phyloP scores from a whole-genome alignment of 129 eudicot genomes.

The Escallonia rubra region DNA sequence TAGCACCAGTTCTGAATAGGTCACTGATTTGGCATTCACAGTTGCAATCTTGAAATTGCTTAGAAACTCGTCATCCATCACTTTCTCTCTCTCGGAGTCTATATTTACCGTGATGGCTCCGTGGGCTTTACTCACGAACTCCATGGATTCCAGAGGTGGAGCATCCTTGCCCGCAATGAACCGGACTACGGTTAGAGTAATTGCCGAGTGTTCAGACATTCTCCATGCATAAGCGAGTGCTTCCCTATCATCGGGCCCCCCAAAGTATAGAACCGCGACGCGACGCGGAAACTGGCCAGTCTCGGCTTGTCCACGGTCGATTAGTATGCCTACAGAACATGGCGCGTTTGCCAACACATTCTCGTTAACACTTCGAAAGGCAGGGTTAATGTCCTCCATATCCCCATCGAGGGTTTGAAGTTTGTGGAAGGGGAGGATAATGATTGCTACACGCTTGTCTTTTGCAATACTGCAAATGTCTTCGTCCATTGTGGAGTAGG shows the following conservation, averaged over 20 bases:
- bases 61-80: neutral
- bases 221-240: conserved; percentile 35
- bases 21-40: neutral
- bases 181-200: conserved; percentile 6
- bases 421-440: conserved; percentile 39
- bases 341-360: conserved; percentile 35
- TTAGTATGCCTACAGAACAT: conserved; percentile 35
- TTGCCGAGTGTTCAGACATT: conserved; percentile 46
- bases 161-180: conserved; percentile 3
- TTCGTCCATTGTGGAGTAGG: conserved; percentile 14
- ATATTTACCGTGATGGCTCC: neutral
- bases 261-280: conserved; percentile 25
- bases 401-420: conserved; percentile 32
- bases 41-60: neutral
- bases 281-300: conserved; percentile 24
- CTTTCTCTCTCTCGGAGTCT: neutral
- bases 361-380: conserved; percentile 27
- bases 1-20: conserved; percentile 3
- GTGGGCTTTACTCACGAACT: neutral
- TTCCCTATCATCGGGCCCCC: conserved; percentile 40
- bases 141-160: neutral
- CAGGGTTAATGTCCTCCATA: conserved; percentile 22
- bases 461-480: conserved; percentile 32
- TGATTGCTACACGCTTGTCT: conserved; percentile 22
- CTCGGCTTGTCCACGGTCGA: conserved; percentile 41